Evolutionary conservation across 371 early-diverging fungal genomes (phyloP).

Genomic region (Mucor saturninus): DNA sequence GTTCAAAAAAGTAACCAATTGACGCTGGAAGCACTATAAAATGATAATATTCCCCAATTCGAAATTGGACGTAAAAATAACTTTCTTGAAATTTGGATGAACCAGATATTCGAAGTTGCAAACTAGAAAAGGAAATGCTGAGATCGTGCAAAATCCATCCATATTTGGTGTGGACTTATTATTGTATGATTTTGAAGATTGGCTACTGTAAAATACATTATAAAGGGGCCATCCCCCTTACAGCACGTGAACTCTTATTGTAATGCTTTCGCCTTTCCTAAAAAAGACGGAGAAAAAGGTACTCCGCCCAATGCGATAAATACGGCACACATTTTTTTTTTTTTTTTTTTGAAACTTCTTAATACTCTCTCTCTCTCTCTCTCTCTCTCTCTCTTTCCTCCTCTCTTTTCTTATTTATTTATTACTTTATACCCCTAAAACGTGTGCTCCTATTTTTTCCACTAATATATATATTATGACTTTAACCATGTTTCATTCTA

Average conservation of each 20-base stretch:
- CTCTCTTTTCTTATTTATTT: neutral
- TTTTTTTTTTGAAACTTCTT: neutral
- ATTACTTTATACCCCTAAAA: conserved; percentile 1
- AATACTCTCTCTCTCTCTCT: conserved; percentile 1
- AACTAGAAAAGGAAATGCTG: too few species aligned
- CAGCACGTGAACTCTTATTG: conserved; percentile 10
- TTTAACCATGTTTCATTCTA: conserved; percentile 12
- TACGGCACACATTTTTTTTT: neutral
- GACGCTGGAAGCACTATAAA: neutral
- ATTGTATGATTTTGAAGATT: too few species aligned
- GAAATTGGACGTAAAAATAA: too few species aligned
- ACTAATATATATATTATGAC: conserved; percentile 7
- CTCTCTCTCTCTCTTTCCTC: neutral
- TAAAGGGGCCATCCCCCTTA: neutral
- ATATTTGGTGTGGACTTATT: too few species aligned
- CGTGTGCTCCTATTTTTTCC: neutral
- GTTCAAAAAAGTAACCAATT: conserved; percentile 11
- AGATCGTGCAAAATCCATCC: too few species aligned
- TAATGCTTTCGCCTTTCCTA: conserved; percentile 23
- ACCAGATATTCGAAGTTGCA: too few species aligned
- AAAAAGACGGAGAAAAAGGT: conserved; percentile 7
- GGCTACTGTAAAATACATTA: too few species aligned
- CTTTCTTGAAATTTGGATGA: too few species aligned
- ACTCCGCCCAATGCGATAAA: conserved; percentile 15
- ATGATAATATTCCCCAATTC: too few species aligned